Evolutionary conservation across 2,329 filamentous ascomycete genomes (phyloP).

Genomic region (Lasiodiplodia citricola): DNA sequence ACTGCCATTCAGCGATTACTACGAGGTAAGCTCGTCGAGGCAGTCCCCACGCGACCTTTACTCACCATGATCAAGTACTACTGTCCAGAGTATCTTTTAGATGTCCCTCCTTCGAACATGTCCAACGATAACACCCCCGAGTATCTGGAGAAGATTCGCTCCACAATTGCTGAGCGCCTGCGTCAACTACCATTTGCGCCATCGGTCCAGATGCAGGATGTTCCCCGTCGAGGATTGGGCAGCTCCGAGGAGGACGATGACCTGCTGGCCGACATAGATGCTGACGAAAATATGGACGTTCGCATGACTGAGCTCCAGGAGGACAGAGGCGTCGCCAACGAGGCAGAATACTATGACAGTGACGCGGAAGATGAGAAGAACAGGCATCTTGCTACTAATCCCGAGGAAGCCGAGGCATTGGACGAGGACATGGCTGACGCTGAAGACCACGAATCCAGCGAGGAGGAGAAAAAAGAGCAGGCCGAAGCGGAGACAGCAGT

Average conservation of each 20-base stretch:
- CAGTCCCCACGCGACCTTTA: too few species aligned
- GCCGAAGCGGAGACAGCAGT: not conserved
- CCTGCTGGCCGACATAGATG: constrained; percentile 24
- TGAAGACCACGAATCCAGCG: constrained; percentile 9
- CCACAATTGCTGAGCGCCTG: constrained; percentile 22
- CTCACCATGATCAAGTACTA: constrained; percentile 18
- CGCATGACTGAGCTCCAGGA: constrained; percentile 24
- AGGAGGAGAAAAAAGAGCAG: not conserved
- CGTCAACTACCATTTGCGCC: constrained; percentile 22
- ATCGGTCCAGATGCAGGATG: constrained; percentile 25
- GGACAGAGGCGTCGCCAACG: constrained; percentile 9
- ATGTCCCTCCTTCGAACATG: constrained; percentile 21
- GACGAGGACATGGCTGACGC: constrained; percentile 24
- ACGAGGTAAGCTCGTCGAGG: constrained; percentile 9
- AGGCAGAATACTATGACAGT: constrained; percentile 23
- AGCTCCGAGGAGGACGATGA: constrained; percentile 25
- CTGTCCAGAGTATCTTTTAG: constrained; percentile 25
- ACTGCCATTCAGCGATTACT: constrained; percentile 26
- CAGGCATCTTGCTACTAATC: not conserved
- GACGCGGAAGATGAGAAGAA: constrained; percentile 25
- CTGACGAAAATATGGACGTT: constrained; percentile 25
- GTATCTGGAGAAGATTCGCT: constrained; percentile 21
- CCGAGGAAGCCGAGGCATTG: constrained; percentile 4
- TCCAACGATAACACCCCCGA: constrained; percentile 24
- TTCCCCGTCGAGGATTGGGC: constrained; percentile 14